Percentiles rank a stretch among this genome's conserved stretches.
Conservation (phyloP, 2,329 filamentous ascomycete genomes). For the Colletotrichum tropicicola region DNA sequence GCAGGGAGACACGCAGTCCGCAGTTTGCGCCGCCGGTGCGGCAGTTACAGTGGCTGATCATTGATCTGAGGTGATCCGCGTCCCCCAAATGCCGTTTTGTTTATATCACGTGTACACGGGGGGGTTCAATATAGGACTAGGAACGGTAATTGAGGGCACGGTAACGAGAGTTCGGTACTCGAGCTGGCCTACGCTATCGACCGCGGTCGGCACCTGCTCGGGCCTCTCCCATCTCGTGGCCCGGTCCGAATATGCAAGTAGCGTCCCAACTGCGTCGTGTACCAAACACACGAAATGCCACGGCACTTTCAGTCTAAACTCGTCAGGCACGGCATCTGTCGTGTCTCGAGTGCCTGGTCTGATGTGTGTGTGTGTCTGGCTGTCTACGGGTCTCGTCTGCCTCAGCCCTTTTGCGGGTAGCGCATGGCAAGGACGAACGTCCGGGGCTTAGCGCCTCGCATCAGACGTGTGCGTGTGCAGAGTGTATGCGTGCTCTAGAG, state of each 20-base stretch:
- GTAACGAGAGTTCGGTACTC: no score
- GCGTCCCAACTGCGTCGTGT: not conserved
- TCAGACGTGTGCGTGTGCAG: not conserved
- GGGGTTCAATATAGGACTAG: not conserved
- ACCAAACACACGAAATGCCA: not conserved
- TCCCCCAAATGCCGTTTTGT: constrained; percentile 1
- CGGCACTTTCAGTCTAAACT: constrained; percentile 2
- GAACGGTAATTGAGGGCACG: not conserved
- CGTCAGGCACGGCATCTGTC: constrained; percentile 11
- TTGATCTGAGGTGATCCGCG: not conserved
- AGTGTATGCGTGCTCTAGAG: not conserved
- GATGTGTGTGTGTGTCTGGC: not conserved
- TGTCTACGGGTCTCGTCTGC: not conserved
- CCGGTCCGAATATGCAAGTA: not conserved
- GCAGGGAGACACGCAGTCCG: not conserved
- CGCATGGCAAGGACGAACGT: constrained; percentile 20
- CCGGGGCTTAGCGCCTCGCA: not conserved
- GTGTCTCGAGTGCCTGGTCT: constrained; percentile 18
- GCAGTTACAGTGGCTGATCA: constrained; percentile 1
- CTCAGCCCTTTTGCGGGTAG: not conserved
- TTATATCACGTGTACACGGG: constrained; percentile 3
- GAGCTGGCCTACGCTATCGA: no score
- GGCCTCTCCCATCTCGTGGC: not conserved
- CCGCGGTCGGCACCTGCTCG: not conserved
- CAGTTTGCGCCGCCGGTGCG: no score